Evolutionary conservation across 139 green algal species (phyloP), one percentile per base, ranked within the genome.

Genomic region (Yamagishiella unicocca): DNA sequence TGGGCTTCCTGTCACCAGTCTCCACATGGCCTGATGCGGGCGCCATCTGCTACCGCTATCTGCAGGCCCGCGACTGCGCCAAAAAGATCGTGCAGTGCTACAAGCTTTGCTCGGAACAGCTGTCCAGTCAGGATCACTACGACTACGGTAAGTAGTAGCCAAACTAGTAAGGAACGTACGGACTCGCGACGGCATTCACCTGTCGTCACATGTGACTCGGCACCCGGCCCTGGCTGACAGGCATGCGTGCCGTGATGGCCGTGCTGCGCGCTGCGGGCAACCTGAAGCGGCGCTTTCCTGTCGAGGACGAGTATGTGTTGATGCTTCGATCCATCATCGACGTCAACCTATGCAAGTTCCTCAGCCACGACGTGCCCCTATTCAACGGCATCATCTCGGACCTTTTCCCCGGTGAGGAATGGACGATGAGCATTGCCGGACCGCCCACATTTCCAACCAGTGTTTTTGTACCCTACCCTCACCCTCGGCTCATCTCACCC

Each of bases 281-380:
- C 88, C 91, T 94, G 35, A 95, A 94, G 88, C 61, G 93, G 53
- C 87, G 82, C 43, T 93, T 92, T 77, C 92, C 90, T 17, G 43
- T 40, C 7, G 94, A 96, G 83, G 92, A 97, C 62, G 95, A 96
- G 88, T 95, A 93, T 79, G 89, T 96, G 66, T 90, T 97, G 31
- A 95, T 96, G 91, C 85, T 97, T 90, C 90, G 95, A 19, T 96
- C 95, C 89, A 96, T 96, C 83, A 93, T 96, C 38, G 94, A 96
- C 58, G 95, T 97, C 62, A 97, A 97, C 86, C 85, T 98, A 33
- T 98, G 95, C 94, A 98, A 98, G 93, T 97, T 97, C 88, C 87
- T 97, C 8, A 90, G 54, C 62, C 95, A 96, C 37, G 95, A 97
- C 83, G 92, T 97, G 70, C 94, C 93, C 27, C 89, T 97, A 27